Conservation (phyloP, 257 asterid genomes). For the Cordia subcordata region DNA sequence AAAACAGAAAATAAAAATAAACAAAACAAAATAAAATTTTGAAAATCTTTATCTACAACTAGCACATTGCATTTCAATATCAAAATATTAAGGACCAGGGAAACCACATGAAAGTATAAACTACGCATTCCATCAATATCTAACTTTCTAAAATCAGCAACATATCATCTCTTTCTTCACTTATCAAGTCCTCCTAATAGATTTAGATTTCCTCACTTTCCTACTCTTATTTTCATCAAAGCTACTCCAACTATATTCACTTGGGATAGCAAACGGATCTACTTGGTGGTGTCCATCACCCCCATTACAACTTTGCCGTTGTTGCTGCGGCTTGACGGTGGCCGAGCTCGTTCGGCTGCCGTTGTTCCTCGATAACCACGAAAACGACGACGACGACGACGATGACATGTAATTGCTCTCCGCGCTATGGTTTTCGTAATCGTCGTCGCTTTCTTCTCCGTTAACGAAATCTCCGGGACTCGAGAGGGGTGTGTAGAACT, state of each 20-base stretch:
- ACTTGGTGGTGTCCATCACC: conserved; percentile 17
- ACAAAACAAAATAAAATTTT: no score
- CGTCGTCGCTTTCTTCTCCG: conserved; percentile 7
- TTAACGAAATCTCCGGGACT: conserved; percentile 51
- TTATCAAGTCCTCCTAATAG: conserved; percentile 34
- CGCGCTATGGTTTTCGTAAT: conserved; percentile 24
- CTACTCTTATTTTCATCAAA: conserved; percentile 54
- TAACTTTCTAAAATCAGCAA: no score
- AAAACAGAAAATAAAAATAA: no score
- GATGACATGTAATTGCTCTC: conserved; percentile 30
- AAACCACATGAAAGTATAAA: no score
- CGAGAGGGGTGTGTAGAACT: conserved; percentile 75
- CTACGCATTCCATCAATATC: neutral
- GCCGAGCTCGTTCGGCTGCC: conserved; percentile 32
- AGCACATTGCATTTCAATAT: no score
- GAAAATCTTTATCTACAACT: no score
- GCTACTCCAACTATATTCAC: conserved; percentile 66
- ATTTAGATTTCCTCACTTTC: conserved; percentile 56
- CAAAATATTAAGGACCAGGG: no score
- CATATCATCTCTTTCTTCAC: neutral
- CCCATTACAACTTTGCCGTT: conserved; percentile 8
- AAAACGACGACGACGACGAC: conserved; percentile 16
- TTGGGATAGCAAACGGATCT: conserved; percentile 76
- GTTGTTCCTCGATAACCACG: conserved; percentile 25
- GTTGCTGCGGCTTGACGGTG: conserved; percentile 27